phyloP scores from a whole-genome alignment of 345 rosid species.

The Rhodamnia rubescens region DNA sequence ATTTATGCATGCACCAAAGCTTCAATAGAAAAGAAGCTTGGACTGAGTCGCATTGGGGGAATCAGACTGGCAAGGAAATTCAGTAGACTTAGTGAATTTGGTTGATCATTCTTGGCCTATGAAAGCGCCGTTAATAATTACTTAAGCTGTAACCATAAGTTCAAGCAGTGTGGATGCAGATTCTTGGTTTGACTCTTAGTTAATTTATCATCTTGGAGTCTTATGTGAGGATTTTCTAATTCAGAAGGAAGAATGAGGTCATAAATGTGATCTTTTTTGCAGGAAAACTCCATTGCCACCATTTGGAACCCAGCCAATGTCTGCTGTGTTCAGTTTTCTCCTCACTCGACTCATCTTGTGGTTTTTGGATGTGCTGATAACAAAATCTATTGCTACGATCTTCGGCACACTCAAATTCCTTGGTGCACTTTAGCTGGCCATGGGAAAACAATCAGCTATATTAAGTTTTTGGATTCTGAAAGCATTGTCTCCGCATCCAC shows the following conservation, averaged over 20 bases:
- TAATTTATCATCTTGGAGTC: neutral
- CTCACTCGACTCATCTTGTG: slow-evolving; percentile 52
- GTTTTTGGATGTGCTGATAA: slow-evolving; percentile 85
- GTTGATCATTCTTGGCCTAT: neutral
- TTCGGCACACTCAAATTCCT: slow-evolving; percentile 54
- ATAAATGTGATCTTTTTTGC: slow-evolving; percentile 13
- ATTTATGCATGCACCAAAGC: neutral
- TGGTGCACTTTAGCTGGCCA: slow-evolving; percentile 74
- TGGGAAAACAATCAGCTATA: slow-evolving; percentile 83
- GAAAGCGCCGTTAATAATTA: neutral
- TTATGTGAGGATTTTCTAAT: neutral
- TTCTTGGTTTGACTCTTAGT: neutral
- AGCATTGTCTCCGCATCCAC: slow-evolving; percentile 91
- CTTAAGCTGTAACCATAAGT: neutral
- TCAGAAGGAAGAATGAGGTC: neutral
- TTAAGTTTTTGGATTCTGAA: slow-evolving; percentile 67
- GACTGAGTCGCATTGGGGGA: neutral
- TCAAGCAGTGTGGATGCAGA: neutral
- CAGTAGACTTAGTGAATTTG: neutral
- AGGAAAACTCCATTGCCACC: slow-evolving; percentile 60
- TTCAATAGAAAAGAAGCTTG: neutral
- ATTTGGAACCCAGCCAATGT: slow-evolving; percentile 69
- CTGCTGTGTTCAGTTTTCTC: slow-evolving; percentile 79
- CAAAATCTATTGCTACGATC: slow-evolving; percentile 72
- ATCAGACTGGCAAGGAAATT: neutral